Conservation (phyloP, 352 stramenopile genomes). For the Pythium biforme region DNA sequence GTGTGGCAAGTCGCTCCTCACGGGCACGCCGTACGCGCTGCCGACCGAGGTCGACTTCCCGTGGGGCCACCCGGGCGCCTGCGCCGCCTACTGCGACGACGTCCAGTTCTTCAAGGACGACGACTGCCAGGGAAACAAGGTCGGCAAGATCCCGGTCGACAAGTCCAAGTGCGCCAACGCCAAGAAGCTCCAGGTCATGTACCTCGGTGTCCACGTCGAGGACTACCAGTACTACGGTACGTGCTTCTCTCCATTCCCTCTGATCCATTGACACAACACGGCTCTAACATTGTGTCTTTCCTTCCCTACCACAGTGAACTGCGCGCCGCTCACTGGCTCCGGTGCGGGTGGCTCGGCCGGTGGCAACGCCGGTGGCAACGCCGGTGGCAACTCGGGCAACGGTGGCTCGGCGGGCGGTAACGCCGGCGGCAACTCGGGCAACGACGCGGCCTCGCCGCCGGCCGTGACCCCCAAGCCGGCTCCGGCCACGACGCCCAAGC, state of each 20-base stretch:
- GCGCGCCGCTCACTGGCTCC: not conserved
- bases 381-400: not conserved
- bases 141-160: slow-evolving; percentile 29
- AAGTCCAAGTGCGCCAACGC: slow-evolving; percentile 18
- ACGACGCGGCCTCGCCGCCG: not conserved
- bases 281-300: not conserved
- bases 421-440: slow-evolving; percentile 1
- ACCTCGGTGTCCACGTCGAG: slow-evolving; percentile 21
- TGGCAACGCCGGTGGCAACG: not conserved
- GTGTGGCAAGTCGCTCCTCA: slow-evolving; percentile 24
- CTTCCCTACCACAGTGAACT: slow-evolving; percentile 14
- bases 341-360: not conserved
- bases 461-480: not conserved
- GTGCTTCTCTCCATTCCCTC: not conserved
- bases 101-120: slow-evolving; percentile 21
- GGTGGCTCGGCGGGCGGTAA: not conserved
- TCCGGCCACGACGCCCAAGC: not conserved
- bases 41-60: slow-evolving; percentile 29
- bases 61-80: slow-evolving; percentile 23
- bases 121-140: slow-evolving; percentile 24
- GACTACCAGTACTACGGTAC: slow-evolving; percentile 24
- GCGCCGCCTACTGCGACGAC: slow-evolving; percentile 28
- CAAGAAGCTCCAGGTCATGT: slow-evolving; percentile 28
- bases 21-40: slow-evolving; percentile 11
- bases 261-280: not conserved